These are phyloP conservation scores for Lablab purpureus DNA, from an alignment of 306 rosid genomes.

Conservation along the genomic window DNA sequence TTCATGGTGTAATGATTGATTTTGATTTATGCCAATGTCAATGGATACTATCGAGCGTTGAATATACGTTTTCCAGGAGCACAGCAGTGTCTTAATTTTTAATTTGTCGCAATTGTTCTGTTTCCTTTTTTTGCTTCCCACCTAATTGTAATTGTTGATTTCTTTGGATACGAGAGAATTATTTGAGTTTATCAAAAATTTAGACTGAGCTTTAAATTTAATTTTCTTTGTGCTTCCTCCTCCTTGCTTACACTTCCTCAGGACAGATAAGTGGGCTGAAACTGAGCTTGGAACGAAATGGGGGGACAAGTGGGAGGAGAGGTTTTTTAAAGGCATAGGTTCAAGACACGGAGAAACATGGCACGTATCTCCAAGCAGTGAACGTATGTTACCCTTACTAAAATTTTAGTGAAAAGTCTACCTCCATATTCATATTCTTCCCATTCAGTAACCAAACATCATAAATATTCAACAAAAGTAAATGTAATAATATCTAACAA, in stretches of 20 bases:
- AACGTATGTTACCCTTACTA: constrained; percentile 66
- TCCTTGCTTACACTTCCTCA: constrained; percentile 55
- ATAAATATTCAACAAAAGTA: no score
- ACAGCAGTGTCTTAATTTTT: neutral
- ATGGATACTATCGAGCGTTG: constrained; percentile 16
- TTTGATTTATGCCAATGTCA: constrained; percentile 37
- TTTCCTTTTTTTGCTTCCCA: neutral
- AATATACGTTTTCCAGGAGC: constrained; percentile 5
- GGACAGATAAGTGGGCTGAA: constrained; percentile 99
- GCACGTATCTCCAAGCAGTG: constrained; percentile 89
- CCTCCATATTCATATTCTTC: constrained; percentile 26
- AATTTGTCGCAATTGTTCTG: neutral
- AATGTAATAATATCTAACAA: no score
- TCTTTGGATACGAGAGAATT: constrained; percentile 9
- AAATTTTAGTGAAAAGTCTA: constrained; percentile 25
- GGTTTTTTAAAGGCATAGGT: constrained; percentile 91
- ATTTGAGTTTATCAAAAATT: constrained; percentile 8
- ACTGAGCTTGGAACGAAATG: constrained; percentile 94
- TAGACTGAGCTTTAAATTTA: constrained; percentile 23
- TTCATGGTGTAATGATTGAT: constrained; percentile 29
- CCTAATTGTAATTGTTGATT: constrained; percentile 31
- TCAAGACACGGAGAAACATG: constrained; percentile 98
- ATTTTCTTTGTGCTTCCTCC: constrained; percentile 34
- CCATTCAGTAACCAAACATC: constrained; percentile 22
- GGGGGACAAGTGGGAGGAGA: constrained; percentile 99